Conservation (phyloP, 805 yeast genomes). For the Candida namnaoensis region DNA sequence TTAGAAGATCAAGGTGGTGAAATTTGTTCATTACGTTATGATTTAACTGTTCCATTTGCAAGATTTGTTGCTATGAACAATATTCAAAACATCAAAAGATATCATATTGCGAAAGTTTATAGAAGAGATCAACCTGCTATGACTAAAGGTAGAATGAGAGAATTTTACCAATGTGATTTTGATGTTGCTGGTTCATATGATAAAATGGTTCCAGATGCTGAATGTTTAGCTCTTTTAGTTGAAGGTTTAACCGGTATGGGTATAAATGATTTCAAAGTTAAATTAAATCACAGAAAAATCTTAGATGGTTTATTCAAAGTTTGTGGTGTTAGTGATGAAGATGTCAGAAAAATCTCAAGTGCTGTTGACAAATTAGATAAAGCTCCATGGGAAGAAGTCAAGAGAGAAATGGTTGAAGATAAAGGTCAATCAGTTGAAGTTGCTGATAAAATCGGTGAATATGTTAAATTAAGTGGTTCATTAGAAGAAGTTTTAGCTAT, state of each 20-base stretch:
- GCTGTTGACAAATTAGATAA: constrained; percentile 97
- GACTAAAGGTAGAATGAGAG: constrained; percentile 99
- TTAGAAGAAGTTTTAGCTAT: constrained; percentile 48
- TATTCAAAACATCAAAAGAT: constrained; percentile 82
- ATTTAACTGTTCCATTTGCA: constrained; percentile 97
- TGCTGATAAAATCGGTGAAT: constrained; percentile 89
- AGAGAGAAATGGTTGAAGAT: constrained; percentile 84
- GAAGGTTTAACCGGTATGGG: constrained; percentile 84
- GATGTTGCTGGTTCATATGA: constrained; percentile 94
- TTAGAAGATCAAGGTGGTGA: constrained; percentile 99
- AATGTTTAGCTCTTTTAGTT: constrained; percentile 68
- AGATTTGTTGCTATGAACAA: constrained; percentile 95
- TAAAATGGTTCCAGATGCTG: constrained; percentile 94
- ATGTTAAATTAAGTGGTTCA: constrained; percentile 80
- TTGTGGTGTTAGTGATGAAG: constrained; percentile 91
- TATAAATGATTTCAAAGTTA: constrained; percentile 81
- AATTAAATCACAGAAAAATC: constrained; percentile 91
- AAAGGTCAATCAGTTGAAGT: constrained; percentile 87
- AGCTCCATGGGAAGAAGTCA: constrained; percentile 91
- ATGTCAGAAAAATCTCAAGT: constrained; percentile 85
- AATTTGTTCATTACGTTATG: constrained; percentile 89
- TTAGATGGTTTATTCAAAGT: constrained; percentile 93
- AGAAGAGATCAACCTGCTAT: constrained; percentile 99
- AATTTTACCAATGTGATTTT: constrained; percentile 97
- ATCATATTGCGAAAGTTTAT: constrained; percentile 96